Evolutionary conservation across 2,329 filamentous ascomycete genomes (phyloP), one percentile per base, ranked within the genome.

Genomic region (Colletotrichum limetticola): DNA sequence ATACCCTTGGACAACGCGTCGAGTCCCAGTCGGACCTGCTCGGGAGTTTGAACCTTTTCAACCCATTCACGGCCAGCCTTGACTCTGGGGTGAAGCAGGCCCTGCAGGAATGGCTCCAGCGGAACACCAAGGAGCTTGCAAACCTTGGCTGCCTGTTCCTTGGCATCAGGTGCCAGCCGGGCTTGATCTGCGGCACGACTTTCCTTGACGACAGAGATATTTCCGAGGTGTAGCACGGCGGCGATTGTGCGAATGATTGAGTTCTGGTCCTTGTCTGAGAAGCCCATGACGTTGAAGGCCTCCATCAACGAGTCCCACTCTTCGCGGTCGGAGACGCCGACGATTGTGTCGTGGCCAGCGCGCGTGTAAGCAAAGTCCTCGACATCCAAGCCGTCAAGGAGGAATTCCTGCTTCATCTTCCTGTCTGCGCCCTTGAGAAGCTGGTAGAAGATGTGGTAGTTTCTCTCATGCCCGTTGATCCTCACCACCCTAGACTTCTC

Each of bases 51-150:
- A 1, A 97, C 95, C 82, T 98, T 99, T 80, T 98, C 95, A 2
- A 99, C 97, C 97, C 96, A 98, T 84, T 99, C 97, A 65, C 95
- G 91, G 24, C 97, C 97, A 55, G 97, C 97, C 83, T 98, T 98
- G 53, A 99, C 97, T 71, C 91, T 94, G 11, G 97, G 97, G 79
- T 98, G 97, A 12, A 99, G 87, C 5, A 99, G 86, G 0, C 95
- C 95, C 80, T 95, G 94, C 12, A 97, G 87, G 76, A 99, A 99
- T 1, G 93, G 91, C 52, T 98, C 95, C 0, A 93, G 80, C 2
- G 94, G 90, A 22, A 99, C 95, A 0, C 95, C 96, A 5, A 98
- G 89, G 32, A 99, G 89, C 57, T 90, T 88, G 79, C 95, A 98
- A 7, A 97, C 94, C 76, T 91, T 94, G 71, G 92, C 89, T 3